Evolutionary conservation across 2,329 filamentous ascomycete species (phyloP), one percentile per base, ranked within the genome.

Genomic region (Domatiomyces catenatus): DNA sequence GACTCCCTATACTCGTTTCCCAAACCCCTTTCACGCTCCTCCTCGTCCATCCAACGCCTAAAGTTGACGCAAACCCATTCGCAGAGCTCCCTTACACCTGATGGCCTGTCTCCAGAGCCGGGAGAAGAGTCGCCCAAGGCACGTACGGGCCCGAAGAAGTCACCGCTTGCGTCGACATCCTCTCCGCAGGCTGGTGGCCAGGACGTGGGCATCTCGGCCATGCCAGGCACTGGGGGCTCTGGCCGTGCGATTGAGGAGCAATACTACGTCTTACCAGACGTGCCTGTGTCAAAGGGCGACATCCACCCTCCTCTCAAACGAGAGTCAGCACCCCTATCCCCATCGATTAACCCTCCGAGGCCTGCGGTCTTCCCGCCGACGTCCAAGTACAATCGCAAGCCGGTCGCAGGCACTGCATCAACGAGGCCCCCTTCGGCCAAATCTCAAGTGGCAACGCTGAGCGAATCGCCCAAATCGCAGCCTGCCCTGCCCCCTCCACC

Each of bases 331-430:
- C 48, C 48, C 17, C 15, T 17, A 19, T 56, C 54, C 5, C 47
- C 55, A 15, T 39, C 32, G 5, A 15, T 12, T 15, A 39, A 39
- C 12, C 32, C 32, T 2, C 15, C 32, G 2, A 12, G 32, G 15
- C 10, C 10, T 39, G 15, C 32, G 2, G 32, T 39, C 8, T 48
- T 52, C 20, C 54, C 55, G 15, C 58, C 58, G 5, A 59, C 58
- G 1, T 59, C 58, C 18, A 58, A 55, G 50, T 59, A 58, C 50
- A 59, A 58, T 44, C 53, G 56, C 22, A 59, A 59, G 46, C 51
- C 51, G 15, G 51, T 58, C 45, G 22, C 48, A 18, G 51, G 52
- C 8, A 48, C 53, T 8, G 44, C 52, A 12, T 50, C 53, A 10
- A 43, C 47, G 8, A 47, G 52, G 39, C 50, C 55, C 2, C 26